These are phyloP conservation scores for Cyclanthera cordifolia DNA, from an alignment of 306 rosid species.

Conservation along the genomic window DNA sequence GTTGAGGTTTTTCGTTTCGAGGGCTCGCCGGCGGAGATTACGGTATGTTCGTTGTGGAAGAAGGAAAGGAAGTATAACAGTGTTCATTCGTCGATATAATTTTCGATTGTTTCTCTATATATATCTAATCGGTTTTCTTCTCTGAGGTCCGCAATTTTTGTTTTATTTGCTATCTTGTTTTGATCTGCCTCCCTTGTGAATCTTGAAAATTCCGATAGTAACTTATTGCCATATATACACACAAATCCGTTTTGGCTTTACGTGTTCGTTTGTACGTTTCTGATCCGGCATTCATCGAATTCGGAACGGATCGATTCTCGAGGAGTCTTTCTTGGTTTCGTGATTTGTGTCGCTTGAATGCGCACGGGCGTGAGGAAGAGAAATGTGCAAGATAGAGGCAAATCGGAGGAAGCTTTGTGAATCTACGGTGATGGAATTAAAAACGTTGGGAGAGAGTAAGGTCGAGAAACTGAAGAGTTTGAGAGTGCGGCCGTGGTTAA, in stretches of 20 bases:
- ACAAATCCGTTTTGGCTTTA: neutral
- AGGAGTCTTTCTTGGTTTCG: neutral
- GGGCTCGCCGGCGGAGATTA: neutral
- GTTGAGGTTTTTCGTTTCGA: neutral
- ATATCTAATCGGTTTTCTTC: neutral
- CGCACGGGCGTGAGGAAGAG: neutral
- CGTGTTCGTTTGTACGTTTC: neutral
- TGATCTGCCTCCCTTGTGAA: neutral
- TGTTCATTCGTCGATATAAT: neutral
- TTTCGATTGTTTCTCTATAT: neutral
- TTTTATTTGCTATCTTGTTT: conserved; percentile 5
- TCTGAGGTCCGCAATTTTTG: neutral
- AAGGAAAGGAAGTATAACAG: neutral
- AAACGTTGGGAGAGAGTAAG: conserved; percentile 12
- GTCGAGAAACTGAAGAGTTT: conserved; percentile 26
- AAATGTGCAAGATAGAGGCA: conserved; percentile 11
- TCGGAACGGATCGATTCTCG: neutral
- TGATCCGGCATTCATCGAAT: neutral
- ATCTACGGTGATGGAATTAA: conserved; percentile 10
- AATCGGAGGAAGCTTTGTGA: conserved; percentile 12
- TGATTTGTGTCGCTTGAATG: neutral
- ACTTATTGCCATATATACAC: neutral
- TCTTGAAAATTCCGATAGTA: conserved; percentile 1
- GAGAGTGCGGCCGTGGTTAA: conserved; percentile 37
- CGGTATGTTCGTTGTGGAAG: conserved; percentile 1